phyloP scores from a whole-genome alignment of 805 yeast species.

The Starmerella ratchasimensis region DNA sequence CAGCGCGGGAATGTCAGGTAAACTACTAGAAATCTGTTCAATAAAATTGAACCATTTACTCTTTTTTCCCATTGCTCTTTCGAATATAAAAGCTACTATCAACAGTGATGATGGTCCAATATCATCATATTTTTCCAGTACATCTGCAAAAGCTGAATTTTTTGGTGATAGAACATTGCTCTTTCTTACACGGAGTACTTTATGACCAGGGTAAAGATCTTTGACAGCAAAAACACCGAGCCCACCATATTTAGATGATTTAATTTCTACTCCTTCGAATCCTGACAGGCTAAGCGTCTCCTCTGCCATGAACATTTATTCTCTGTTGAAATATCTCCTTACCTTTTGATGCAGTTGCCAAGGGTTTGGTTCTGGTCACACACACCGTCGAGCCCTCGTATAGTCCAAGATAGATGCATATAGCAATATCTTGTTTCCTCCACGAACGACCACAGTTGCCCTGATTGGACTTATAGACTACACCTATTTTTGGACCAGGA shows the following conservation, averaged over 20 bases:
- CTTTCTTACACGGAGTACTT: conserved; percentile 27
- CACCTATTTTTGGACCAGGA: no score
- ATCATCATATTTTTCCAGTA: conserved; percentile 41
- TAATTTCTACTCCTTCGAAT: conserved; percentile 25
- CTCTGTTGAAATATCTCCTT: no score
- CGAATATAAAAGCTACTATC: conserved; percentile 60
- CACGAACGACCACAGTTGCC: no score
- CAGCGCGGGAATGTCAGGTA: conserved; percentile 43
- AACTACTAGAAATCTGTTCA: conserved; percentile 32
- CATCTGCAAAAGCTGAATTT: conserved; percentile 44
- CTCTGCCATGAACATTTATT: no score
- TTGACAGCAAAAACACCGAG: conserved; percentile 54
- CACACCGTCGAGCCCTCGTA: no score
- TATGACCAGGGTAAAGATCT: conserved; percentile 29
- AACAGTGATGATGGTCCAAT: conserved; percentile 55
- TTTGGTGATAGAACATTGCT: conserved; percentile 23
- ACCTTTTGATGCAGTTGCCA: no score
- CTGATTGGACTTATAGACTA: no score
- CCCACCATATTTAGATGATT: conserved; percentile 45
- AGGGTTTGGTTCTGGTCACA: no score
- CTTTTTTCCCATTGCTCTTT: conserved; percentile 37
- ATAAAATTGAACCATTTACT: conserved; percentile 79
- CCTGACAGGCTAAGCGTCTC: no score
- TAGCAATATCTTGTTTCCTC: no score
- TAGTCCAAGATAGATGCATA: no score